Conservation (phyloP, 2,329 filamentous ascomycete genomes). For the Penicillium sp. region DNA sequence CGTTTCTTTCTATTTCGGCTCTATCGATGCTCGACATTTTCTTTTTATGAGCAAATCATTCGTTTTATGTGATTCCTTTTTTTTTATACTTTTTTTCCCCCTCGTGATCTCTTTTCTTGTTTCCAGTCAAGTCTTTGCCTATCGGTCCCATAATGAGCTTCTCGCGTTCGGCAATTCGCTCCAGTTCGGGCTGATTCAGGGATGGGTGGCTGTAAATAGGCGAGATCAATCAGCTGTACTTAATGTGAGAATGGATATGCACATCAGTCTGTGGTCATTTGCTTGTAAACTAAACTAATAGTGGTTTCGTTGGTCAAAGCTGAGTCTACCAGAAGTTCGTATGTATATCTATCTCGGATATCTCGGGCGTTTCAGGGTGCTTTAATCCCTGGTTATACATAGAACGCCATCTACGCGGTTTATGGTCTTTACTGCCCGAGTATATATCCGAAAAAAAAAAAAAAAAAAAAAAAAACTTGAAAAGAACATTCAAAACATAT, state of each 20-base stretch:
- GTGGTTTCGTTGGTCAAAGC: background rate
- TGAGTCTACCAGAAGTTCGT: background rate
- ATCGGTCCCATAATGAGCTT: constrained; percentile 1
- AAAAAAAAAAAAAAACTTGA: too few species aligned
- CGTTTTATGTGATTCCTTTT: constrained; percentile 17
- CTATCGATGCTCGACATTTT: constrained; percentile 12
- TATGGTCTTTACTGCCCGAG: too few species aligned
- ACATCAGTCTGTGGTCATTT: constrained; percentile 4
- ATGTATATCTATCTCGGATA: background rate
- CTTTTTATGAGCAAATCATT: constrained; percentile 15
- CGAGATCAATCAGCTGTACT: constrained; percentile 26
- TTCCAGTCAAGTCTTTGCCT: constrained; percentile 4
- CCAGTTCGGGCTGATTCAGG: background rate
- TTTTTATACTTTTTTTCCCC: constrained; percentile 1
- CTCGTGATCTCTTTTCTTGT: constrained; percentile 11
- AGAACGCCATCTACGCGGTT: too few species aligned
- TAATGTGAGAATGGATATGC: constrained; percentile 34
- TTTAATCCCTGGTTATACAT: background rate
- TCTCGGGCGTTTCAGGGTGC: background rate
- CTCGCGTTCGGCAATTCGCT: constrained; percentile 2
- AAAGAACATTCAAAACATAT: too few species aligned
- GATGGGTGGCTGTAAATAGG: constrained; percentile 22
- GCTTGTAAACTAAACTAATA: background rate
- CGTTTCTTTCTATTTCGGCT: constrained; percentile 20
- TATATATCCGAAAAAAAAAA: too few species aligned